These are phyloP conservation scores for Elsinoe arachidis DNA, from an alignment of 2,329 filamentous ascomycete species.

Conservation along the genomic window DNA sequence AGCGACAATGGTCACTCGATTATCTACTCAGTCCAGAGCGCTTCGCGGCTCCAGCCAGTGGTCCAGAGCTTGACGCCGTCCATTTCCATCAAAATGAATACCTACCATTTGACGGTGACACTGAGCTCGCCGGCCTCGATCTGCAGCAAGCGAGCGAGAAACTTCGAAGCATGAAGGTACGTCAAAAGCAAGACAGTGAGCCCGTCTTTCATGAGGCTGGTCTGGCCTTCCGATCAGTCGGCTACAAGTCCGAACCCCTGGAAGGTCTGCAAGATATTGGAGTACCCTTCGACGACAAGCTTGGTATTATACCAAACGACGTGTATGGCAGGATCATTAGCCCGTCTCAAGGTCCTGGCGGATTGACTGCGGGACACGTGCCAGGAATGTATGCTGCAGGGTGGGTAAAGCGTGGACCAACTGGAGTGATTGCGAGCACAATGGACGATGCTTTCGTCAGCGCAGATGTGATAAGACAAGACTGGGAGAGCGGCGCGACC, in stretches of 20 bases:
- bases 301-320: slow-evolving; percentile 77
- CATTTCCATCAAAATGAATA: slow-evolving; percentile 52
- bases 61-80: slow-evolving; percentile 36
- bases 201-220: slow-evolving; percentile 47
- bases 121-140: slow-evolving; percentile 23
- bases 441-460: slow-evolving; percentile 92
- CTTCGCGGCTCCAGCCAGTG: slow-evolving; percentile 52
- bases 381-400: slow-evolving; percentile 85
- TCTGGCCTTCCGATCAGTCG: slow-evolving; percentile 85
- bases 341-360: slow-evolving; percentile 31
- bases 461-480: slow-evolving; percentile 71
- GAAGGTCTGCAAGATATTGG: slow-evolving; percentile 64
- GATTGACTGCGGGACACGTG: slow-evolving; percentile 41
- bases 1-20: slow-evolving; percentile 73
- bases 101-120: slow-evolving; percentile 31
- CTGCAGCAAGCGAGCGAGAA: not conserved
- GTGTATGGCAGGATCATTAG: slow-evolving; percentile 61
- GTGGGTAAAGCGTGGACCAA: slow-evolving; percentile 93
- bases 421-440: slow-evolving; percentile 89
- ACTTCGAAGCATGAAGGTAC: slow-evolving; percentile 14
- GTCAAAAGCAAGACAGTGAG: slow-evolving; percentile 2
- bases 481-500: slow-evolving; percentile 51
- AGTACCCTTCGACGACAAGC: slow-evolving; percentile 65
- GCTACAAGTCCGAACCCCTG: slow-evolving; percentile 76
- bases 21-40: slow-evolving; percentile 72